Conservation (phyloP, 441 rosid genomes). For the Corymbia citriodora region DNA sequence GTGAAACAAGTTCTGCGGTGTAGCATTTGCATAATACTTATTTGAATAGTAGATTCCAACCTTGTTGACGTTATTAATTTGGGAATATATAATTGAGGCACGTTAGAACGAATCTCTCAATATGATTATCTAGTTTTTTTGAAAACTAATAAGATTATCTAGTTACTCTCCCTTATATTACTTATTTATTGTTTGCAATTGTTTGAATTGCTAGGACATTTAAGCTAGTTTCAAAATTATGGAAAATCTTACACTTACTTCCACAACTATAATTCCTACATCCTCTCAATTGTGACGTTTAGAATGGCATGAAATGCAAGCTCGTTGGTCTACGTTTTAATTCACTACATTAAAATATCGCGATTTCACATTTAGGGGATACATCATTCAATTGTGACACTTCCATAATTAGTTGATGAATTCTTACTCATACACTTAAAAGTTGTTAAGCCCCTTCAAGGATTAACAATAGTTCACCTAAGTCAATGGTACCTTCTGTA, state of each 20-base stretch:
- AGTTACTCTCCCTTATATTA: not conserved
- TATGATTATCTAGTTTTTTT: not conserved
- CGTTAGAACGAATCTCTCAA: not conserved
- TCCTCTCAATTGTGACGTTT: not conserved
- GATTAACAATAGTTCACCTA: not conserved
- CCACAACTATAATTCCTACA: not conserved
- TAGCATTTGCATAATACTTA: not conserved
- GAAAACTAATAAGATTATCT: not conserved
- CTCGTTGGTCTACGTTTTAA: not conserved
- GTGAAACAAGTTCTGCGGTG: not conserved
- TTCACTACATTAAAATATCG: not conserved
- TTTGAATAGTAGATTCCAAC: not conserved
- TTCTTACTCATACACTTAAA: not conserved
- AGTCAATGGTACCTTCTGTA: not conserved
- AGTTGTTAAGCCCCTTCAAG: not conserved
- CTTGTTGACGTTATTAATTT: not conserved
- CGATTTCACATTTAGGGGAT: not conserved
- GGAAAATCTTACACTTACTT: not conserved
- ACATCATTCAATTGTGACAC: not conserved
- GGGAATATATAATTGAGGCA: not conserved
- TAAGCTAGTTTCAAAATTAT: not conserved
- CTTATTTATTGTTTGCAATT: not conserved
- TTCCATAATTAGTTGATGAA: not conserved
- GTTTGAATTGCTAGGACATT: not conserved
- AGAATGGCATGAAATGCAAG: not conserved